Conservation (phyloP, 2,329 filamentous ascomycete genomes). For the Penicillium sp. region DNA sequence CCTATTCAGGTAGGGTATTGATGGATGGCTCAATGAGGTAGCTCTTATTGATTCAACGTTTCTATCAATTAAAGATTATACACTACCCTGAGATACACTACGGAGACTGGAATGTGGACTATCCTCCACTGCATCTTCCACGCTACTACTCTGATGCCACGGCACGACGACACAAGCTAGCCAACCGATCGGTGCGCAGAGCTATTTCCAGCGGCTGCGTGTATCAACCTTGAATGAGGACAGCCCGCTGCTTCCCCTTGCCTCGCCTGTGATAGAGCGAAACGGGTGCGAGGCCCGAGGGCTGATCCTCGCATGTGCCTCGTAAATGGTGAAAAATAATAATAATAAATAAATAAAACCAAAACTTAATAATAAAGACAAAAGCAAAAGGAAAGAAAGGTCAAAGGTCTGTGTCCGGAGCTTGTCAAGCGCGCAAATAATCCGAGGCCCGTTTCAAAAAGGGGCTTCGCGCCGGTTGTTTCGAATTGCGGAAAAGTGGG, state of each 20-base stretch:
- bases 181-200: not conserved
- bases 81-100: too few relatives aligned
- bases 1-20: too few relatives aligned
- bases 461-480: slow-evolving; percentile 17
- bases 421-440: slow-evolving; percentile 1
- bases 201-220: not conserved
- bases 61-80: too few relatives aligned
- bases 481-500: slow-evolving; percentile 23
- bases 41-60: too few relatives aligned
- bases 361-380: slow-evolving; percentile 1
- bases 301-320: slow-evolving; percentile 17
- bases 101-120: too few relatives aligned
- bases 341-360: not conserved
- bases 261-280: slow-evolving; percentile 18
- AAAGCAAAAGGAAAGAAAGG: not conserved
- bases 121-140: not conserved
- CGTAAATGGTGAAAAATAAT: not conserved
- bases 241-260: slow-evolving; percentile 9
- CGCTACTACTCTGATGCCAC: not conserved
- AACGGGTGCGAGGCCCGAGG: slow-evolving; percentile 22
- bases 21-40: too few relatives aligned
- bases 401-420: not conserved
- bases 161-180: not conserved
- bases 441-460: slow-evolving; percentile 10
- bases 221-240: not conserved